phyloP scores from a whole-genome alignment of 345 rosid species.

The Salix suchowensis region DNA sequence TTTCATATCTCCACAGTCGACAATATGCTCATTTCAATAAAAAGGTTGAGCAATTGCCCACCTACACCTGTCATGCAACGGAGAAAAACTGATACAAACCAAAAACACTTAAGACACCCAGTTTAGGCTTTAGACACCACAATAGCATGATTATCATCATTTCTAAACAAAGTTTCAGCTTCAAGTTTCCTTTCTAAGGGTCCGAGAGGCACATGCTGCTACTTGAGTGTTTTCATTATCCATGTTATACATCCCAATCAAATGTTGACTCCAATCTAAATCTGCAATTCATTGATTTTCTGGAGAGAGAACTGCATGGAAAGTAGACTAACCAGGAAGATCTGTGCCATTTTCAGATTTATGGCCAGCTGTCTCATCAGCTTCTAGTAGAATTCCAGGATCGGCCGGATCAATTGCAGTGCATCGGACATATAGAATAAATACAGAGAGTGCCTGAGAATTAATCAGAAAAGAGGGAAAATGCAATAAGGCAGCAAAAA shows the following conservation, averaged over 20 bases:
- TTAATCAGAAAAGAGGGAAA: constrained; percentile 11
- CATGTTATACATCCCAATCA: background rate
- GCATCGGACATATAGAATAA: constrained; percentile 73
- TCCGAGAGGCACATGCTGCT: background rate
- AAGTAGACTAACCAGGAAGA: constrained; percentile 36
- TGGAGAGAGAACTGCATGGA: background rate
- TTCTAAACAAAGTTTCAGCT: background rate
- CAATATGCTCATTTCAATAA: background rate
- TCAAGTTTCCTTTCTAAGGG: background rate
- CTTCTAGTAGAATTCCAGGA: constrained; percentile 69
- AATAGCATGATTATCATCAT: background rate
- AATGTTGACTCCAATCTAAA: background rate
- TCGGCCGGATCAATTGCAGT: constrained; percentile 95
- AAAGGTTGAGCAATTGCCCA: background rate
- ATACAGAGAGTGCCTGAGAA: constrained; percentile 64
- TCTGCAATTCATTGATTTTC: background rate
- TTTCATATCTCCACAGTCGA: background rate
- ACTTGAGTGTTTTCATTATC: background rate
- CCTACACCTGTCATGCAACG: background rate
- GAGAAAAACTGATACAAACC: background rate
- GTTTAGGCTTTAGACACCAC: background rate
- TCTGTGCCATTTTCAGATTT: constrained; percentile 52
- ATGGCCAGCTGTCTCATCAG: constrained; percentile 44
- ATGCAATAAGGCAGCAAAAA: background rate
- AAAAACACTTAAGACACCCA: background rate